Percentiles rank a stretch among this genome's conserved stretches.
These are phyloP conservation scores for Aspergillus sp. DNA, from an alignment of 2,329 filamentous ascomycete species.

Conservation along the genomic window DNA sequence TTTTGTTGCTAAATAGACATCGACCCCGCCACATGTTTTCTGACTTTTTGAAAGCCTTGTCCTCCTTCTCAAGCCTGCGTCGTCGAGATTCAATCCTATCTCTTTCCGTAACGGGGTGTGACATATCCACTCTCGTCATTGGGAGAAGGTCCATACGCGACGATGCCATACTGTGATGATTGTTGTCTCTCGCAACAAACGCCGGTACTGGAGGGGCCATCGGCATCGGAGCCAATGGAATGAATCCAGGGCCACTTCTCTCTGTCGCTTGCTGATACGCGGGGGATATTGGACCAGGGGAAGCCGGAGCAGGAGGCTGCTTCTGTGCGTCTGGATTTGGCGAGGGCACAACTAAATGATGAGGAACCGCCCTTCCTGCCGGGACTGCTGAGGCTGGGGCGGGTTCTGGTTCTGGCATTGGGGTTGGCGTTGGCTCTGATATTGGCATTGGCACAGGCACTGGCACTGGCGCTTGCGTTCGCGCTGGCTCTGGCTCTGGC, in stretches of 20 bases:
- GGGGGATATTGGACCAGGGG: constrained; percentile 60
- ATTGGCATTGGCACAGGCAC: background rate
- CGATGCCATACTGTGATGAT: constrained; percentile 11
- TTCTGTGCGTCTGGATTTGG: constrained; percentile 41
- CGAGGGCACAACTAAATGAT: constrained; percentile 53
- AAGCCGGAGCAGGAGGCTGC: constrained; percentile 35
- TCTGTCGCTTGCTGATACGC: constrained; percentile 59
- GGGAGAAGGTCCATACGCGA: constrained; percentile 20
- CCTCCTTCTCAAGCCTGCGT: constrained; percentile 62
- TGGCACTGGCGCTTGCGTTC: too few species aligned
- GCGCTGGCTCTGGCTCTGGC: too few species aligned
- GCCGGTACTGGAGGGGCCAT: constrained; percentile 23
- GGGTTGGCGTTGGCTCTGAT: background rate
- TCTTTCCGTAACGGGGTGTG: constrained; percentile 16
- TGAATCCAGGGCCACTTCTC: constrained; percentile 46
- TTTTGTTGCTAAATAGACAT: constrained; percentile 53
- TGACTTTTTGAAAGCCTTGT: constrained; percentile 52
- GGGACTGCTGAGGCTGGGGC: constrained; percentile 53
- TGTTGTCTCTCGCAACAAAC: constrained; percentile 26
- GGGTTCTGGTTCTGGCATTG: constrained; percentile 1
- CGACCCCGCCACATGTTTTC: constrained; percentile 64
- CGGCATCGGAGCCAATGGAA: constrained; percentile 31
- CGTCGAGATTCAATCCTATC: constrained; percentile 47
- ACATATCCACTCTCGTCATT: constrained; percentile 17
- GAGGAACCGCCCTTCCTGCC: constrained; percentile 19